A percentile compares a stretch with the other conserved stretches of the same genome.
Conservation (phyloP, 2,329 filamentous ascomycete species). For the Harringtonia lauricola region DNA sequence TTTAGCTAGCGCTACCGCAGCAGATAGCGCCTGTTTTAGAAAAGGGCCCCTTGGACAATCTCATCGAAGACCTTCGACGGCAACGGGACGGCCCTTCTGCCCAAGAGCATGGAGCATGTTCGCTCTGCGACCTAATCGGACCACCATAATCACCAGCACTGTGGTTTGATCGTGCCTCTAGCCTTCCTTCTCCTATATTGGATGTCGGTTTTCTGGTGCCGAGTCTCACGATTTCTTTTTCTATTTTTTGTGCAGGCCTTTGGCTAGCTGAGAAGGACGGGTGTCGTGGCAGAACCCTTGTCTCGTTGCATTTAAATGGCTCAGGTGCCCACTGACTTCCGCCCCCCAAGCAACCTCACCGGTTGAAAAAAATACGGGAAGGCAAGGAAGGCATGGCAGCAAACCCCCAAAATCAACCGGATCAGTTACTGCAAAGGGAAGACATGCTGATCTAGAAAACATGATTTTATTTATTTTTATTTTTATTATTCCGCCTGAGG, state of each 20-base stretch:
- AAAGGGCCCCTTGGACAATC: background rate
- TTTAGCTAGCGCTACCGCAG: no score
- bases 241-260: background rate
- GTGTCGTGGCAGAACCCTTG: no score
- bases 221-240: background rate
- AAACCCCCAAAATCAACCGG: no score
- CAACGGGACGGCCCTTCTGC: slow-evolving; percentile 6
- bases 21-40: background rate
- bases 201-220: no score
- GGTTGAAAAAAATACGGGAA: background rate
- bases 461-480: no score
- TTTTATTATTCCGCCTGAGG: no score
- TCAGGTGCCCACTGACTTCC: background rate
- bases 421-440: no score
- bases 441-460: no score
- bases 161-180: background rate
- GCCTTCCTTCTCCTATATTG: background rate
- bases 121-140: background rate
- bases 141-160: no score
- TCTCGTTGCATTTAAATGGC: no score
- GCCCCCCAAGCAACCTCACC: background rate
- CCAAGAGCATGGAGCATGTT: background rate
- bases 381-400: no score
- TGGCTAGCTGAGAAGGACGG: no score
- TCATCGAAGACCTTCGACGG: background rate